These are phyloP conservation scores for Pisolithus marmoratus DNA, from an alignment of 768 basidiomycete genomes.

Conservation along the genomic window DNA sequence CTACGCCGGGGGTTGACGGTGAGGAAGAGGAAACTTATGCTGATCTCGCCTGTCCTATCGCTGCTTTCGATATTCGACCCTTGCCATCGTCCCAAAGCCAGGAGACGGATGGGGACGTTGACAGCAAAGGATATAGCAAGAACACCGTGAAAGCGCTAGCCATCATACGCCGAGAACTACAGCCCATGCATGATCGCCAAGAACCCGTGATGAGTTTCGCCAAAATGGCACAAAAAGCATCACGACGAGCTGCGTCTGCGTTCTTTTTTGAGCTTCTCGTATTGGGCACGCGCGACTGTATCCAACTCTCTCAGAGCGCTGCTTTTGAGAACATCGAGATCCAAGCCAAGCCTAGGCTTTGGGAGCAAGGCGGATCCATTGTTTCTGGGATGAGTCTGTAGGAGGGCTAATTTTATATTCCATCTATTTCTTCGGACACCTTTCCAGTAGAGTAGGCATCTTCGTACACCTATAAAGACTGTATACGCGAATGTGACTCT, in stretches of 20 bases:
- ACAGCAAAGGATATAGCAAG: slow-evolving; percentile 76
- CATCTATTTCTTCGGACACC: too few relatives aligned
- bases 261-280: slow-evolving; percentile 99
- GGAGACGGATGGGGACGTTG: slow-evolving; percentile 40
- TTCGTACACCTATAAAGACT: too few relatives aligned
- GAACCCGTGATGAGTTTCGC: slow-evolving; percentile 74
- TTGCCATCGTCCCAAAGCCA: slow-evolving; percentile 47
- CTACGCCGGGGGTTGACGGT: slow-evolving; percentile 60
- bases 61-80: slow-evolving; percentile 68
- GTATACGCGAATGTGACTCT: too few relatives aligned
- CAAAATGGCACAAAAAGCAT: slow-evolving; percentile 76
- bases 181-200: slow-evolving; percentile 43
- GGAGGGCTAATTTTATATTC: too few relatives aligned
- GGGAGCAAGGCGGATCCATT: slow-evolving; percentile 60
- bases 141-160: slow-evolving; percentile 83
- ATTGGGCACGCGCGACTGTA: slow-evolving; percentile 86
- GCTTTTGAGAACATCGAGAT: slow-evolving; percentile 87
- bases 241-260: slow-evolving; percentile 85
- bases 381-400: slow-evolving; percentile 38
- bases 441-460: too few relatives aligned
- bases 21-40: slow-evolving; percentile 65
- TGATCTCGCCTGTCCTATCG: slow-evolving; percentile 70
- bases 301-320: slow-evolving; percentile 68
- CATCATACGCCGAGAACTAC: slow-evolving; percentile 68
- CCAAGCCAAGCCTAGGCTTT: slow-evolving; percentile 75